A percentile compares a stretch with the other conserved stretches of the same genome.
Evolutionary conservation across 352 stramenopile species (phyloP).

Genomic region (Lagenidium sp.): DNA sequence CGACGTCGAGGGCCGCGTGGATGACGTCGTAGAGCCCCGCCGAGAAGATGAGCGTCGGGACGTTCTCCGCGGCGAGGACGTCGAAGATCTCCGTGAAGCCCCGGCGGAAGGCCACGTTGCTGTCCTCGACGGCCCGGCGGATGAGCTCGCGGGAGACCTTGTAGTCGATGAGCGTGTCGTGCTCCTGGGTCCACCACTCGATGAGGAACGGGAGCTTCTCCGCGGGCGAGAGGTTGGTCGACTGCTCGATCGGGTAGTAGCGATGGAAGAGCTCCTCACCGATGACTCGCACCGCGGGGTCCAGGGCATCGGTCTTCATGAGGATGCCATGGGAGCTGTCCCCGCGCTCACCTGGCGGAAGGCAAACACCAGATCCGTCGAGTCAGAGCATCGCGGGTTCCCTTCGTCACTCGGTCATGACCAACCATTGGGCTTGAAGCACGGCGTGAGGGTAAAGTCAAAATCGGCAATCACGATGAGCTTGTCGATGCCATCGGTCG

Average conservation of each 20-base stretch:
- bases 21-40: slow-evolving; percentile 76
- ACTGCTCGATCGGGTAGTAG: slow-evolving; percentile 78
- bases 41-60: slow-evolving; percentile 69
- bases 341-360: slow-evolving; percentile 1
- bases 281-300: slow-evolving; percentile 6
- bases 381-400: too few relatives aligned
- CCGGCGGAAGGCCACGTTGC: slow-evolving; percentile 41
- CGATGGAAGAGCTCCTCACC: slow-evolving; percentile 38
- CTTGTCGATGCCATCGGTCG: slow-evolving; percentile 41
- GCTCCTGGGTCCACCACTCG: slow-evolving; percentile 51
- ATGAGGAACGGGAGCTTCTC: slow-evolving; percentile 79
- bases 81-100: slow-evolving; percentile 62
- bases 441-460: slow-evolving; percentile 61
- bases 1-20: slow-evolving; percentile 33
- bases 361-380: slow-evolving; percentile 29
- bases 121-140: slow-evolving; percentile 27
- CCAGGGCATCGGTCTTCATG: neutral
- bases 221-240: slow-evolving; percentile 38
- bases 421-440: slow-evolving; percentile 19
- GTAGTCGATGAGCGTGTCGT: slow-evolving; percentile 46
- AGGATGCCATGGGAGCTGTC: neutral
- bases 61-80: slow-evolving; percentile 35
- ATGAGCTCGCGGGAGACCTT: slow-evolving; percentile 41
- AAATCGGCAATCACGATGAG: slow-evolving; percentile 71
- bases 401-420: too few relatives aligned